Conservation (phyloP, 768 basidiomycete genomes). For the Pulveroboletus ravenelii region DNA sequence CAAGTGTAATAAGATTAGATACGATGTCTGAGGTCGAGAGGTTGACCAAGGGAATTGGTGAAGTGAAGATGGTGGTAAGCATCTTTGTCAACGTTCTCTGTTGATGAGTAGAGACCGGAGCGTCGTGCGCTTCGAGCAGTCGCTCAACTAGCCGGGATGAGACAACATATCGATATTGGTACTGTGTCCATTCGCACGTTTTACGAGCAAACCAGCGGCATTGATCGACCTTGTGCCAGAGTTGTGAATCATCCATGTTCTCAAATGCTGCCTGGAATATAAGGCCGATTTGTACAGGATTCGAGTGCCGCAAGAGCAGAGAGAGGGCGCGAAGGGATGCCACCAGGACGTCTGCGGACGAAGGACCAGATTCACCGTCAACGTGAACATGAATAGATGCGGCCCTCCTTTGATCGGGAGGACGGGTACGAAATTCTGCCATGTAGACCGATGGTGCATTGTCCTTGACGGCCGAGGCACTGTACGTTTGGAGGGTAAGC, state of each 20-base stretch:
- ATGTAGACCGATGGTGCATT: slow-evolving; percentile 74
- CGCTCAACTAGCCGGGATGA: slow-evolving; percentile 81
- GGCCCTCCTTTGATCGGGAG: slow-evolving; percentile 74
- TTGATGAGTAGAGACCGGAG: slow-evolving; percentile 39
- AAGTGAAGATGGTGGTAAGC: slow-evolving; percentile 80
- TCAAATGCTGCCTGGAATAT: slow-evolving; percentile 72
- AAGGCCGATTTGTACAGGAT: slow-evolving; percentile 65
- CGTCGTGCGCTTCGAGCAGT: slow-evolving; percentile 60
- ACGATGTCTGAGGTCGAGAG: slow-evolving; percentile 87
- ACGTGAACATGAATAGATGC: slow-evolving; percentile 86
- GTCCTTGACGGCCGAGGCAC: slow-evolving; percentile 60
- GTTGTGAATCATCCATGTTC: slow-evolving; percentile 53
- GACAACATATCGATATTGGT: slow-evolving; percentile 89
- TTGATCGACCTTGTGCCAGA: slow-evolving; percentile 66
- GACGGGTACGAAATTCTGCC: slow-evolving; percentile 78
- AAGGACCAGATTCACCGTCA: slow-evolving; percentile 84
- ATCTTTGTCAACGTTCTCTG: slow-evolving; percentile 67
- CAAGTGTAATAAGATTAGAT: slow-evolving; percentile 67
- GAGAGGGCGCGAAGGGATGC: slow-evolving; percentile 70
- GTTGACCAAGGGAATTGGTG: slow-evolving; percentile 78
- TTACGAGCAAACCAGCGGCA: slow-evolving; percentile 81
- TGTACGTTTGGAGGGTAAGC: slow-evolving; percentile 22
- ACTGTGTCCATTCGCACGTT: slow-evolving; percentile 82
- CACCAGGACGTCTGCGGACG: slow-evolving; percentile 64
- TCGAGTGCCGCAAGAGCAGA: slow-evolving; percentile 69